Evolutionary conservation across 306 rosid genomes (phyloP).

Genomic region (Cicer judaicum): DNA sequence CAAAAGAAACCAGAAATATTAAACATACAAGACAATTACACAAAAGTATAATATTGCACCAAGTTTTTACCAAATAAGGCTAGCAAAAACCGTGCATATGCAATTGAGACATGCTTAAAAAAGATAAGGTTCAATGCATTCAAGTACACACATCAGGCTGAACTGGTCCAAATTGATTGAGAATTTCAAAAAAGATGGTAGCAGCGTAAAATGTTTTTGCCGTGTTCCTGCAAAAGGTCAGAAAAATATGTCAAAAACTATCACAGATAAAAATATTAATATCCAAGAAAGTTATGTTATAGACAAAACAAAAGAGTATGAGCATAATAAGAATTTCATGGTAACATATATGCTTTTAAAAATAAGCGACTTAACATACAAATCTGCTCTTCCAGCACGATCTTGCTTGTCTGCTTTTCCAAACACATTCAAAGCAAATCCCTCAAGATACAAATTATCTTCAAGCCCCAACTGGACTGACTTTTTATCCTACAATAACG

Average conservation of each 20-base stretch:
- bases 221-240: conserved; percentile 69
- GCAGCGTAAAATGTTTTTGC: conserved; percentile 99
- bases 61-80: conserved; percentile 22
- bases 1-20: conserved; percentile 45
- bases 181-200: conserved; percentile 94
- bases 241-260: conserved; percentile 29
- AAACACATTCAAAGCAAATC: conserved; percentile 91
- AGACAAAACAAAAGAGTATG: conserved; percentile 4
- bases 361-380: conserved; percentile 56
- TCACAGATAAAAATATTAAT: conserved; percentile 9
- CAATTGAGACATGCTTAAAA: conserved; percentile 26
- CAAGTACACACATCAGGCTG: conserved; percentile 86
- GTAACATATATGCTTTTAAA: not conserved
- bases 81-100: conserved; percentile 19
- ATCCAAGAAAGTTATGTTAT: not conserved
- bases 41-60: conserved; percentile 17
- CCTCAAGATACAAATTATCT: conserved; percentile 87
- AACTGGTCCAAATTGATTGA: conserved; percentile 82
- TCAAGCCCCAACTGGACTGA: conserved; percentile 82
- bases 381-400: conserved; percentile 91
- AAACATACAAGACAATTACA: conserved; percentile 29
- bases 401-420: conserved; percentile 98
- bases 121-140: conserved; percentile 28
- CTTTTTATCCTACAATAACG: conserved; percentile 81
- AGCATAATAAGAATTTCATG: not conserved